Conservation (phyloP, 495 filamentous ascomycete species). For the Lepraria neglecta region DNA sequence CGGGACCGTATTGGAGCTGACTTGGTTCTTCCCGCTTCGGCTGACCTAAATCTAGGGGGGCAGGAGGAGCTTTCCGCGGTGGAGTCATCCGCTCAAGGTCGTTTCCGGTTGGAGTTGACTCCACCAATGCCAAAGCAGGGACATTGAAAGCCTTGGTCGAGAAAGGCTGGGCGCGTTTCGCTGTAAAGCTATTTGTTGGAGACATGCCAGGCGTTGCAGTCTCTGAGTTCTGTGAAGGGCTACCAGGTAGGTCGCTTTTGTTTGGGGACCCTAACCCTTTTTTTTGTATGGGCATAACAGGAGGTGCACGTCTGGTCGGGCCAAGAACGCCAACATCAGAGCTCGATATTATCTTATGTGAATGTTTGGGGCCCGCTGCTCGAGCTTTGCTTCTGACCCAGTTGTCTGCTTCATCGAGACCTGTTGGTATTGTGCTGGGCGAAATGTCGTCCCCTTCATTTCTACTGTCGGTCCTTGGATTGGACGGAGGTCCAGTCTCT, state of each 20-base stretch:
- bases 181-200: slow-evolving; percentile 29
- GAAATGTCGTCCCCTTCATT: background rate
- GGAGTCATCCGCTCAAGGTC: slow-evolving; percentile 40
- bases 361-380: slow-evolving; percentile 14
- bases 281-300: slow-evolving; percentile 19
- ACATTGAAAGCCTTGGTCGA: slow-evolving; percentile 18
- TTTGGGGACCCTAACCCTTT: slow-evolving; percentile 10
- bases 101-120: slow-evolving; percentile 23
- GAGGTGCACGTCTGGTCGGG: slow-evolving; percentile 11
- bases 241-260: background rate
- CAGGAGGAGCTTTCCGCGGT: slow-evolving; percentile 73
- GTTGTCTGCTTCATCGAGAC: slow-evolving; percentile 8
- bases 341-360: slow-evolving; percentile 25
- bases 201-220: slow-evolving; percentile 21
- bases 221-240: slow-evolving; percentile 18
- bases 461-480: background rate
- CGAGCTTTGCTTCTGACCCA: slow-evolving; percentile 18
- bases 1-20: slow-evolving; percentile 43
- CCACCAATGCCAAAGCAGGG: slow-evolving; percentile 21
- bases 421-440: background rate
- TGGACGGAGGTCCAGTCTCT: background rate
- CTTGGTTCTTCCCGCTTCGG: slow-evolving; percentile 37
- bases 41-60: slow-evolving; percentile 66
- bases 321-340: slow-evolving; percentile 23
- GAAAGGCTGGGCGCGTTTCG: slow-evolving; percentile 27